These are phyloP conservation scores for Ceriops decandra DNA, from an alignment of 345 rosid genomes.

Conservation along the genomic window DNA sequence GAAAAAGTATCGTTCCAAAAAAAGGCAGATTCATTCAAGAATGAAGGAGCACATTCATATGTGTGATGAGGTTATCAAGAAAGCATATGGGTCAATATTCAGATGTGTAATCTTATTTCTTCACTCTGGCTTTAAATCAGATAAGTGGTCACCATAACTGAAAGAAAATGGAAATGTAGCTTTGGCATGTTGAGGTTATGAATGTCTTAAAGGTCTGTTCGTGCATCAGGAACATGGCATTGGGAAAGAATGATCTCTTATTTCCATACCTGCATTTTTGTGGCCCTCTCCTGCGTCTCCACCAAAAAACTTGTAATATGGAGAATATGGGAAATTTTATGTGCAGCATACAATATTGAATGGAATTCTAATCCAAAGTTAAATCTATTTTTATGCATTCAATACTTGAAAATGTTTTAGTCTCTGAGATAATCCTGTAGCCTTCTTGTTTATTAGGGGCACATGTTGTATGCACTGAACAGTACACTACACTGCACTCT, in stretches of 20 bases:
- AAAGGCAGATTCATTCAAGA: background rate
- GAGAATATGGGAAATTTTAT: no score
- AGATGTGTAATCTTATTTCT: background rate
- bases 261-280: no score
- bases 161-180: conserved; percentile 5
- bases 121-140: conserved; percentile 2
- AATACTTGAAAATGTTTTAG: no score
- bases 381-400: no score
- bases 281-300: no score
- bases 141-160: background rate
- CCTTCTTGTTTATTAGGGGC: background rate
- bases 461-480: background rate
- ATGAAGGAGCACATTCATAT: background rate
- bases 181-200: background rate
- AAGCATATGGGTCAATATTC: background rate
- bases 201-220: conserved; percentile 3
- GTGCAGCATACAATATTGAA: no score
- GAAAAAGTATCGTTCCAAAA: no score
- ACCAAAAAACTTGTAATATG: no score
- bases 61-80: background rate
- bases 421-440: no score
- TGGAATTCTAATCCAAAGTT: no score
- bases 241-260: no score
- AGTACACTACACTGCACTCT: conserved; percentile 2
- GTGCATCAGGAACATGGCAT: no score